phyloP scores from a whole-genome alignment of 1,284 basidiomycete genomes.

The Malassezia restricta region DNA sequence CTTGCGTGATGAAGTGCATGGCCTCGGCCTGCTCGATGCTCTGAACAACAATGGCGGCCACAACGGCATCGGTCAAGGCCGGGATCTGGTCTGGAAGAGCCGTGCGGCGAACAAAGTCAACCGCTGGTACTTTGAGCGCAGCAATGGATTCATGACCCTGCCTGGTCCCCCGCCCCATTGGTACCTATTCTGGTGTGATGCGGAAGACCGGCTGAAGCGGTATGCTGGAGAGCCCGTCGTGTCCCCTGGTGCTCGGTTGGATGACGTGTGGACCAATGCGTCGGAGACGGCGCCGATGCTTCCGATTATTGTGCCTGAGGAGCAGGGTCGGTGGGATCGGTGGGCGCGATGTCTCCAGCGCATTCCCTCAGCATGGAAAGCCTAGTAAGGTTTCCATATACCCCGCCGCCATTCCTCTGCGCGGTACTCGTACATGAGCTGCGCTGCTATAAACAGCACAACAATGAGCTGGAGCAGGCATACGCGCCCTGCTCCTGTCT shows the following conservation, averaged over 20 bases:
- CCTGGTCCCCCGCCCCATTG: slow-evolving; percentile 48
- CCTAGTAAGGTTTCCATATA: slow-evolving; percentile 24
- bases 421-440: slow-evolving; percentile 70
- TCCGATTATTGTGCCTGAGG: slow-evolving; percentile 68
- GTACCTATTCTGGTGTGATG: slow-evolving; percentile 98
- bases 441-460: slow-evolving; percentile 68
- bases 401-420: slow-evolving; percentile 25
- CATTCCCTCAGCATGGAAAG: slow-evolving; percentile 66
- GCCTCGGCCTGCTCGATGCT: slow-evolving; percentile 80
- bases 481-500: slow-evolving; percentile 56
- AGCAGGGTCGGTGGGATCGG: slow-evolving; percentile 59
- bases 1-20: slow-evolving; percentile 93
- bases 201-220: slow-evolving; percentile 57
- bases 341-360: slow-evolving; percentile 66
- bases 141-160: slow-evolving; percentile 73
- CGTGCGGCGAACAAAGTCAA: slow-evolving; percentile 88
- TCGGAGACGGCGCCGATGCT: slow-evolving; percentile 46
- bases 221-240: slow-evolving; percentile 30
- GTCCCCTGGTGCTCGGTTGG: slow-evolving; percentile 15
- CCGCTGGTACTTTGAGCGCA: slow-evolving; percentile 98
- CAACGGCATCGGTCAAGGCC: slow-evolving; percentile 77
- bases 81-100: slow-evolving; percentile 89
- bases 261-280: slow-evolving; percentile 30
- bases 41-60: slow-evolving; percentile 76
- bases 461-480: slow-evolving; percentile 58